A percentile compares a stretch with the other conserved stretches of the same genome.
These are phyloP conservation scores for Cytospora piceicola DNA, from an alignment of 2,329 filamentous ascomycete genomes.

Conservation along the genomic window DNA sequence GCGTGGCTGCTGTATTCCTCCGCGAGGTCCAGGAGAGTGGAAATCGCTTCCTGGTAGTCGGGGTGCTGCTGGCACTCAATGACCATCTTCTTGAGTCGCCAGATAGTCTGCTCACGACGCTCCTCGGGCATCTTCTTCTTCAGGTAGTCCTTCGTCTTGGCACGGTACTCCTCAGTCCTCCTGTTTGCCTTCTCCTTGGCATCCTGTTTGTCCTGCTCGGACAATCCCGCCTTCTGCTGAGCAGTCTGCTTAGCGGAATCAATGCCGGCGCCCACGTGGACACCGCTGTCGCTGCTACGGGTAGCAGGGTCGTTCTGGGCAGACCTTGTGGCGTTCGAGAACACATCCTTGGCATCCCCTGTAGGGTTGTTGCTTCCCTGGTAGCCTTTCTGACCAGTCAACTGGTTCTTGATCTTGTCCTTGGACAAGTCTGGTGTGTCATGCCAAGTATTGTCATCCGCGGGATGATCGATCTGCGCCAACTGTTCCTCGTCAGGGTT, in stretches of 20 bases:
- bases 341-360: conserved; percentile 65
- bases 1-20: conserved; percentile 83
- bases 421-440: conserved; percentile 78
- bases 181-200: conserved; percentile 43
- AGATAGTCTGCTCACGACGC: conserved; percentile 89
- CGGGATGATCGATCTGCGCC: conserved; percentile 77
- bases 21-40: conserved; percentile 80
- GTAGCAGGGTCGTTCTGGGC: conserved; percentile 45
- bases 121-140: conserved; percentile 87
- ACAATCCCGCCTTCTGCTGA: conserved; percentile 62
- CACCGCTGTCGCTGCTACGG: conserved; percentile 49
- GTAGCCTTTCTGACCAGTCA: conserved; percentile 59
- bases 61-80: conserved; percentile 94
- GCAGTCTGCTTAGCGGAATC: conserved; percentile 48
- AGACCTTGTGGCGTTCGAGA: conserved; percentile 58
- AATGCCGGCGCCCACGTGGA: conserved; percentile 56
- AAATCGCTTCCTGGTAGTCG: conserved; percentile 90
- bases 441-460: conserved; percentile 92
- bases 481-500: conserved; percentile 80
- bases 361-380: conserved; percentile 55
- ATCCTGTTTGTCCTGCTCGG: conserved; percentile 66
- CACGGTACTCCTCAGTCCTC: conserved; percentile 45
- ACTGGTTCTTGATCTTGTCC: conserved; percentile 69
- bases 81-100: conserved; percentile 94
- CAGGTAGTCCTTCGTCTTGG: conserved; percentile 70